Percentiles rank a stretch among this genome's conserved stretches.
phyloP scores from a whole-genome alignment of 306 rosid species.

The Carpinus viminea region DNA sequence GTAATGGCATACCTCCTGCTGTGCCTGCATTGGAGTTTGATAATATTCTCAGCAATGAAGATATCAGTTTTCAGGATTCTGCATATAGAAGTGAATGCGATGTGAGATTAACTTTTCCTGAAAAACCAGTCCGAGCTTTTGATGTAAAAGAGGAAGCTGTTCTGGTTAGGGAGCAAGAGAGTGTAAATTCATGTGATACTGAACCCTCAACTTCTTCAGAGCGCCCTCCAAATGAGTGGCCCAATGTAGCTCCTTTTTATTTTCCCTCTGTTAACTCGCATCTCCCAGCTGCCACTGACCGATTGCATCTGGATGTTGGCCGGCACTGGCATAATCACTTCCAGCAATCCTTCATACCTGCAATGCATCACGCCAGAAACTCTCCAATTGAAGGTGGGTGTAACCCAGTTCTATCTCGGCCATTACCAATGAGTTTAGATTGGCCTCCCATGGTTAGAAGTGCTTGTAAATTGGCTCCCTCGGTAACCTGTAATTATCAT shows the following conservation, averaged over 20 bases:
- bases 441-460: slow-evolving; percentile 91
- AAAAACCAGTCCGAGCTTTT: slow-evolving; percentile 50
- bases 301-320: slow-evolving; percentile 93
- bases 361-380: slow-evolving; percentile 67
- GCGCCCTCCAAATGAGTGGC: slow-evolving; percentile 85
- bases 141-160: slow-evolving; percentile 48
- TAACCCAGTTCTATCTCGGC: slow-evolving; percentile 62
- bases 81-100: slow-evolving; percentile 31
- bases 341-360: slow-evolving; percentile 69
- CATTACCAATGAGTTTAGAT: slow-evolving; percentile 84
- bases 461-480: slow-evolving; percentile 61
- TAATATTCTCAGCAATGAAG: slow-evolving; percentile 36
- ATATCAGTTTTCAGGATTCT: slow-evolving; percentile 33
- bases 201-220: slow-evolving; percentile 51
- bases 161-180: slow-evolving; percentile 43
- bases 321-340: slow-evolving; percentile 92
- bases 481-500: slow-evolving; percentile 64
- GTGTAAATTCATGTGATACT: slow-evolving; percentile 48
- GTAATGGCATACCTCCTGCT: slow-evolving; percentile 39
- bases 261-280: slow-evolving; percentile 71
- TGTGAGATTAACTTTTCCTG: slow-evolving; percentile 38
- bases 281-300: slow-evolving; percentile 88
- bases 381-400: slow-evolving; percentile 64
- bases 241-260: slow-evolving; percentile 73
- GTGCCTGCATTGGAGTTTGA: slow-evolving; percentile 34